Evolutionary conservation across 2,329 filamentous ascomycete species (phyloP), one percentile per base, ranked within the genome.

Genomic region (Beauveria sp.): DNA sequence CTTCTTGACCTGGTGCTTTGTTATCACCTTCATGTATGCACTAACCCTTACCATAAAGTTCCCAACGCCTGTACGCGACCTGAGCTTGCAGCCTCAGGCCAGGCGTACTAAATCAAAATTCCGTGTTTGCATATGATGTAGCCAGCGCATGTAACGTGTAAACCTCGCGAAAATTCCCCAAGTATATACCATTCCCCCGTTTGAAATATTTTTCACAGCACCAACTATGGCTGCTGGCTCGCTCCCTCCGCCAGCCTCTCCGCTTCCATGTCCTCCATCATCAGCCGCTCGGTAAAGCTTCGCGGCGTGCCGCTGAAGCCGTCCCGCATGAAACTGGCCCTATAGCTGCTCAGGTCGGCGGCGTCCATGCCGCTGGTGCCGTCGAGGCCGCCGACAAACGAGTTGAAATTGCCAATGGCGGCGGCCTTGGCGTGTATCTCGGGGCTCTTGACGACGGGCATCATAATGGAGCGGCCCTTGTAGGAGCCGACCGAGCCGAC

Each of bases 341-440:
- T 75, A 63, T 78, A 80, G 64, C 77, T 79, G 58, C 70, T 77
- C 47, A 77, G 68, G 56, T 77, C 75, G 46, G 69, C 74, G 51
- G 79, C 77, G 60, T 81, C 79, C 63, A 81, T 74, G 12, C 78
- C 79, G 60, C 74, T 80, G 61, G 76, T 73, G n/a, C 79, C 79
- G 63, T 81, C 78, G 16, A 84, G 69, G 50, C 81, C 81, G 1
- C 81, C 82, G 9, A 84, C 79, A 68, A 83, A 83, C 24, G 75
- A 77, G 63, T 74, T 77, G 52, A 83, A 71, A 20, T 79, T 74
- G 43, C 80, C 80, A 56, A 82, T 70, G 12, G 77, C 76, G 12
- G 75, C 77, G 2, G 80, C 80, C 65, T 75, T 73, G 26, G 77
- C 79, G 61, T 81, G 77, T 1, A 84, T 59, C 24, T 80, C 76